phyloP scores from a whole-genome alignment of 73 alveolate genomes.

The Paramecium caudatum region DNA sequence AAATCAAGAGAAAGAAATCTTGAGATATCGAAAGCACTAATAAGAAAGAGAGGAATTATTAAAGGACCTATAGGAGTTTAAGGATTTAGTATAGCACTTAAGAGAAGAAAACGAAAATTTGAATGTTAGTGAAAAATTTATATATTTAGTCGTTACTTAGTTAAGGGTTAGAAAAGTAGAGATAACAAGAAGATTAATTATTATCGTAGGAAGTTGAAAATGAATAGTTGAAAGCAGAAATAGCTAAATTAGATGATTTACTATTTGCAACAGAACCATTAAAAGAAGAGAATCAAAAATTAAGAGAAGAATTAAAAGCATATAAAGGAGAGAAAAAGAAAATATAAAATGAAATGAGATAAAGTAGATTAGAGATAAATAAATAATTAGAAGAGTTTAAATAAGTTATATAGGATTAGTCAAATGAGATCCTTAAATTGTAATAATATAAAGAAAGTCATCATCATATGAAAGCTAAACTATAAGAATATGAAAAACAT shows the following conservation, averaged over 20 bases:
- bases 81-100: neutral
- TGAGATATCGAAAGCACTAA: neutral
- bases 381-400: neutral
- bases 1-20: constrained; percentile 2
- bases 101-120: constrained; percentile 27
- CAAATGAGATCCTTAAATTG: neutral
- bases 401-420: constrained; percentile 30
- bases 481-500: neutral
- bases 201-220: neutral
- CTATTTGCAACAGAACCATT: constrained; percentile 13
- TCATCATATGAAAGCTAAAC: constrained; percentile 7
- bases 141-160: constrained; percentile 21
- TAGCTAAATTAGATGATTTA: neutral
- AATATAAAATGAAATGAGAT: constrained; percentile 12
- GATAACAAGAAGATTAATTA: neutral
- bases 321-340: constrained; percentile 25
- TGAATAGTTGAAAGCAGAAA: constrained; percentile 10
- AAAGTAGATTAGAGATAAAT: neutral
- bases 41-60: neutral
- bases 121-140: constrained; percentile 27
- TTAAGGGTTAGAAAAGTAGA: neutral
- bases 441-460: neutral
- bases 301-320: neutral
- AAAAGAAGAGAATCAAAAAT: neutral
- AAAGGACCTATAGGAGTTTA: neutral